Base-by-base conservation (phyloP, 2,329 filamentous ascomycete species). In the Pleurostoma richardsiae region DNA sequence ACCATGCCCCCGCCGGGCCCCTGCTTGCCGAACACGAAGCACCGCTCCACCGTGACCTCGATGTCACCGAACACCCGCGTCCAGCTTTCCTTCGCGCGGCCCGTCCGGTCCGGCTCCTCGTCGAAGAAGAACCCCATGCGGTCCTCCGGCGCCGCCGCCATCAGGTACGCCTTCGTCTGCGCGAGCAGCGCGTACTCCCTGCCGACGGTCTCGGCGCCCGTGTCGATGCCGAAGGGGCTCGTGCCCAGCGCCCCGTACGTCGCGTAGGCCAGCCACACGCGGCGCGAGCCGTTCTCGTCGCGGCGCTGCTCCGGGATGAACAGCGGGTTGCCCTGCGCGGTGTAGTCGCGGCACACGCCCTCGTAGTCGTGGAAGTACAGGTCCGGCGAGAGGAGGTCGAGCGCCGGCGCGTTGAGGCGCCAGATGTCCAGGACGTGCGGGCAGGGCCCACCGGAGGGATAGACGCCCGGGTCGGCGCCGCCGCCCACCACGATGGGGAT, bases 261-360 rank as follows among this genome's bases (percentile, higher is more conserved):
- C 2, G 66, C 71, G 26, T 67, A 68, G 0, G 72, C 65, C 0
- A 64, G 43, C 69, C 69, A 75, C 1, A 73, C 55, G 3, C 72
- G 52, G 5, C 70, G 56, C 0, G 68, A 64, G 5, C 72, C 72
- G 29, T 67, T 62, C 33, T 72, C 71, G 45, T 77, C 74, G 10
- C 74, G 64, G 4, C 73, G 62, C 52, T 77, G 74, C 58, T 78
- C 74, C 0, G 74, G 74, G 36, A 78, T 76, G 51, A 77, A 76
- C 0, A 78, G 61, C 0, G 72, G 64, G 50, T 76, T 69, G 8
- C 59, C 50, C 76, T 56, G 4, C 64, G 58, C 43, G 73, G 69
- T 3, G 65, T 56, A 49, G 76, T 77, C 29, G 69, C 64, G 8
- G 52, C 54, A 47, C 74, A 77, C 72, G 3, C 66, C 58, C 31